phyloP scores from a whole-genome alignment of 2,329 filamentous ascomycete species.

The Neobulgaria alba region DNA sequence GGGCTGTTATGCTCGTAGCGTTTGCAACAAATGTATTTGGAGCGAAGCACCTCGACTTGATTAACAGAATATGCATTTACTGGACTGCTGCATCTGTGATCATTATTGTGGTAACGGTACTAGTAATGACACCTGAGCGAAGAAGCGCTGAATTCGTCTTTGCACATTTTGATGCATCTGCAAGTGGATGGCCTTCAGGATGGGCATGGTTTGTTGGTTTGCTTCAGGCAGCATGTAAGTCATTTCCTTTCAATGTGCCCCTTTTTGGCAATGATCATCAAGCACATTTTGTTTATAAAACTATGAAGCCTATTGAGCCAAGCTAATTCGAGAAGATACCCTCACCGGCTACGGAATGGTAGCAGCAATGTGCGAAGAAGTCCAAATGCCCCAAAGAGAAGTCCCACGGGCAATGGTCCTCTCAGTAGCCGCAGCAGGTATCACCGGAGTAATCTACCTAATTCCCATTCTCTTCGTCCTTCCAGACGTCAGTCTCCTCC shows the following conservation, averaged over 20 bases:
- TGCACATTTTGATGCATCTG: slow-evolving; percentile 56
- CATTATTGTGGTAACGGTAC: slow-evolving; percentile 56
- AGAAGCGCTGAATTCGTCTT: slow-evolving; percentile 58
- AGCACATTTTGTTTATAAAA: no score
- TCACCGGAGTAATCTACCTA: slow-evolving; percentile 59
- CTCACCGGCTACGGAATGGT: slow-evolving; percentile 64
- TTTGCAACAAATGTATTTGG: slow-evolving; percentile 58
- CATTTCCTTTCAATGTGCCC: background rate
- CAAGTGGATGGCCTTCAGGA: slow-evolving; percentile 57
- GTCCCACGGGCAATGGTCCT: slow-evolving; percentile 65
- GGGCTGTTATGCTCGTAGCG: slow-evolving; percentile 60
- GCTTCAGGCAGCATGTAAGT: slow-evolving; percentile 44
- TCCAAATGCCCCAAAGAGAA: slow-evolving; percentile 58
- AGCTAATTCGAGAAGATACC: slow-evolving; percentile 38
- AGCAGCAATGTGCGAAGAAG: slow-evolving; percentile 64
- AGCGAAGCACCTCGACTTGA: slow-evolving; percentile 52
- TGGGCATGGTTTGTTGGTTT: slow-evolving; percentile 69
- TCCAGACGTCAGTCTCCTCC: slow-evolving; percentile 1
- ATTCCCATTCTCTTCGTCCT: slow-evolving; percentile 59
- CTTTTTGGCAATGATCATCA: background rate
- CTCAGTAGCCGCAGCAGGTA: slow-evolving; percentile 56
- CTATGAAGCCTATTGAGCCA: no score
- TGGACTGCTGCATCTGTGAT: slow-evolving; percentile 60
- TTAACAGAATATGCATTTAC: slow-evolving; percentile 66
- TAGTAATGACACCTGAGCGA: slow-evolving; percentile 46